Evolutionary conservation across 768 basidiomycete species (phyloP).

Genomic region (Hydnum rufescens): DNA sequence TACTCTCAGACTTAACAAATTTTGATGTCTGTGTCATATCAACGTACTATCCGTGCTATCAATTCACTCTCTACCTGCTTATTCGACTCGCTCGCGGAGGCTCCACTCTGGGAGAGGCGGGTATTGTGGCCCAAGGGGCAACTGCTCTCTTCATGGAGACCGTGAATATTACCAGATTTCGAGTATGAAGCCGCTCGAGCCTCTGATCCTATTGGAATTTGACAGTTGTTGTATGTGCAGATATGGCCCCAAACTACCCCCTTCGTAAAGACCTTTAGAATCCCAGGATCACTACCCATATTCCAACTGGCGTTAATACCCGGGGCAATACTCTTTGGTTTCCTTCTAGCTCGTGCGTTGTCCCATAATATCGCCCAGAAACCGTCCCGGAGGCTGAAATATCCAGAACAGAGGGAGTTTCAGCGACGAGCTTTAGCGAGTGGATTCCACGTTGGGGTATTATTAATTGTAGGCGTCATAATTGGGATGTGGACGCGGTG

Average conservation of each 20-base stretch:
- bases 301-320: constrained; percentile 87
- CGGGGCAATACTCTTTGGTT: constrained; percentile 70
- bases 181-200: background rate
- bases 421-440: constrained; percentile 69
- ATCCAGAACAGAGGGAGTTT: constrained; percentile 59
- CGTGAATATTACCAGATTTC: constrained; percentile 49
- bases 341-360: constrained; percentile 82
- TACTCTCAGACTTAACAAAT: no score
- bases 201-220: background rate
- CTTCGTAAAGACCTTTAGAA: constrained; percentile 78
- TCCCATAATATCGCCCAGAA: constrained; percentile 82
- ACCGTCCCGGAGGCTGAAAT: constrained; percentile 51
- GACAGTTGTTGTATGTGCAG: constrained; percentile 21
- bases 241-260: constrained; percentile 62
- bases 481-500: constrained; percentile 89
- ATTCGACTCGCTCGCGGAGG: constrained; percentile 82
- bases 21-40: constrained; percentile 57
- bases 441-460: constrained; percentile 61
- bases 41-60: constrained; percentile 75
- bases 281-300: constrained; percentile 82
- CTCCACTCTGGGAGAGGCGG: constrained; percentile 88
- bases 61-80: constrained; percentile 76
- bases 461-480: constrained; percentile 58
- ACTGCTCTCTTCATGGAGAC: constrained; percentile 74
- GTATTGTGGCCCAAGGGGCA: constrained; percentile 73